Base-by-base conservation (phyloP, 1,284 basidiomycete species). In the Irpex sp. region DNA sequence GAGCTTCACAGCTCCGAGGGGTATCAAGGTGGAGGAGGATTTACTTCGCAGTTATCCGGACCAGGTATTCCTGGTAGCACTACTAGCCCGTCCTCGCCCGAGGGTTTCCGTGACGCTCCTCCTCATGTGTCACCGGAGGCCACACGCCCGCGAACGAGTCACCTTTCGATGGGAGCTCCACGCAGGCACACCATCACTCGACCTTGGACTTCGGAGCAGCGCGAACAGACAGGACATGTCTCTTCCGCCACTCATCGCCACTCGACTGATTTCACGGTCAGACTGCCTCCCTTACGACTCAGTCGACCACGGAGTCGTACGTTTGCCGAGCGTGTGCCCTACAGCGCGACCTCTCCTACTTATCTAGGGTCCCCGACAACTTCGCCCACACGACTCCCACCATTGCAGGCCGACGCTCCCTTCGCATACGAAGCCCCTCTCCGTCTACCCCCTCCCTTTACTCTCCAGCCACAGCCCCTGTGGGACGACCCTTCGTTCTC, bases 381-480 rank as follows among this genome's bases (percentile, higher is more conserved):
- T 17, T 17, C 61, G 21, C 57, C 57, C 19, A 33, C 46, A 43
- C 57, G 39, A 31, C 50, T 62, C n/a, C 51, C 33, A 43, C 55
- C 66, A 19, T 65, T 67, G 21, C 67, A 69, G 11, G 62, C 69
- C 57, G 66, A 69, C 65, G 68, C 73, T 43, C 71, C 77, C 13
- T 80, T 81, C 70, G 73, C 78, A 39, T 77, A 83, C 74, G 82
- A 78, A 67, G 67, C 77, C 70, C 67, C 69, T 11, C 21, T 50
- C 33, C 61, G 57, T 33, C 73, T 88, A 58, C 83, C 86, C 6
- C 86, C 87, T 19, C 86, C 87, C 7, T 87, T 85, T 67, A 82
- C 85, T 17, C 75, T 89, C n/a, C 85, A 88, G 69, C 87, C 88
- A 3, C 76, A 74, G 62, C 87, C 86, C 3, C 85, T 84, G 58